Percentiles rank a stretch among this genome's conserved stretches.
These are phyloP conservation scores for Angomonas deanei DNA, from an alignment of 208 protist genomes.

Conservation along the genomic window DNA sequence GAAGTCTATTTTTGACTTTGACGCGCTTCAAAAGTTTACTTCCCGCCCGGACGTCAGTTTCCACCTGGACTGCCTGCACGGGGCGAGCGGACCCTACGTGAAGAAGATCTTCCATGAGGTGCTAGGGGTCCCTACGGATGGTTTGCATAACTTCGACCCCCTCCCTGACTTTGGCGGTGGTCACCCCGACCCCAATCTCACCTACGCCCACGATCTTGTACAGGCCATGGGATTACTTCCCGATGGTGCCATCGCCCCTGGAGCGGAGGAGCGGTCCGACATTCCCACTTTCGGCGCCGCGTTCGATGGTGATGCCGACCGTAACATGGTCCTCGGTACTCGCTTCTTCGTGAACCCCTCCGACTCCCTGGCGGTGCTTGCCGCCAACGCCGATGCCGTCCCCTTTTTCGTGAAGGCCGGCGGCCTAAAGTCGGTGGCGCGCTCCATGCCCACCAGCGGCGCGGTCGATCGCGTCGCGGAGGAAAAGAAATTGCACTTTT, in stretches of 20 bases:
- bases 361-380: constrained; percentile 96
- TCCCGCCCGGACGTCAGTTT: constrained; percentile 79
- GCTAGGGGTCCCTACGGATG: constrained; percentile 65
- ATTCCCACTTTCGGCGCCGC: constrained; percentile 93
- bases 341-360: constrained; percentile 97
- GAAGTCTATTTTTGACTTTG: constrained; percentile 94
- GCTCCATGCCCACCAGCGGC: constrained; percentile 95
- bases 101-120: constrained; percentile 86
- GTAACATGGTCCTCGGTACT: constrained; percentile 97
- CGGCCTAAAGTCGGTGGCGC: constrained; percentile 86
- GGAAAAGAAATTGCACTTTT: constrained; percentile 57
- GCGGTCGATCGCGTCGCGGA: constrained; percentile 91
- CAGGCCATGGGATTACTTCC: constrained; percentile 71
- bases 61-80: constrained; percentile 92
- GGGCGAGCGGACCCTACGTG: constrained; percentile 94
- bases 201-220: constrained; percentile 94
- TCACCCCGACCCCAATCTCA: constrained; percentile 98
- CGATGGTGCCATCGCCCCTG: constrained; percentile 35
- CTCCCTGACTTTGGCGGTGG: constrained; percentile 92
- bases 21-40: constrained; percentile 66
- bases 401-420: constrained; percentile 85
- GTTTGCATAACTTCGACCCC: constrained; percentile 53
- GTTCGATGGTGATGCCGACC: constrained; percentile 97
- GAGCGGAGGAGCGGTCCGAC: constrained; percentile 3
- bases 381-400: constrained; percentile 87